Conservation (phyloP, 345 rosid species). For the Eucalyptus pauciflora region DNA sequence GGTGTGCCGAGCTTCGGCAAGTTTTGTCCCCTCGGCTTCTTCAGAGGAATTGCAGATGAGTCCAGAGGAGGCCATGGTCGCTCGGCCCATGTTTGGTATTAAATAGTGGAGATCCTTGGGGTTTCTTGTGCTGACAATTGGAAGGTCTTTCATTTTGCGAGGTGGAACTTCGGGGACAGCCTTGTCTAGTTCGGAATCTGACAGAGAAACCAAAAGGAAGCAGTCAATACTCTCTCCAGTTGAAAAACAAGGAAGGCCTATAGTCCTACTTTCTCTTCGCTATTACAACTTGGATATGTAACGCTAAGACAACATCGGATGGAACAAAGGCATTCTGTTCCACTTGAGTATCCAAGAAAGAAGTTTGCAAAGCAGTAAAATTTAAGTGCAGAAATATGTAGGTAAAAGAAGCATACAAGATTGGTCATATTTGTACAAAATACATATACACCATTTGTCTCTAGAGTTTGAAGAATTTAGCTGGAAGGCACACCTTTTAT, state of each 20-base stretch:
- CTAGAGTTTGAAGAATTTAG: not conserved
- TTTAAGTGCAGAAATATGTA: not conserved
- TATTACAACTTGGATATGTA: not conserved
- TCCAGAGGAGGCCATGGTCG: constrained; percentile 9
- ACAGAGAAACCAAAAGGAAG: too few relatives aligned
- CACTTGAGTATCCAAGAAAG: not conserved
- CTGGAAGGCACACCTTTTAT: not conserved
- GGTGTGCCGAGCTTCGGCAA: not conserved
- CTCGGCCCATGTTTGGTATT: not conserved
- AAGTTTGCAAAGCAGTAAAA: not conserved
- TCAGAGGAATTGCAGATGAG: constrained; percentile 17
- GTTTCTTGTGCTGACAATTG: too few relatives aligned
- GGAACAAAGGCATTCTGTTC: not conserved
- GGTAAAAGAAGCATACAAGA: not conserved
- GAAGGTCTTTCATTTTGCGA: too few relatives aligned
- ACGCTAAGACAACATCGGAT: not conserved
- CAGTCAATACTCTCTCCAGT: too few relatives aligned
- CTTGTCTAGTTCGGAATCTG: too few relatives aligned
- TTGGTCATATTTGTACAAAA: not conserved
- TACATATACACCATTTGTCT: not conserved
- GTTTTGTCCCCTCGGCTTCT: constrained; percentile 3
- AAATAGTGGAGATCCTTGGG: not conserved
- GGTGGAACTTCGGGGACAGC: too few relatives aligned
- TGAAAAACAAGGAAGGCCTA: too few relatives aligned
- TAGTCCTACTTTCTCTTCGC: not conserved